Evolutionary conservation across 2,329 filamentous ascomycete genomes (phyloP), one percentile per base, ranked within the genome.

Genomic region (Biscogniauxia marginata): DNA sequence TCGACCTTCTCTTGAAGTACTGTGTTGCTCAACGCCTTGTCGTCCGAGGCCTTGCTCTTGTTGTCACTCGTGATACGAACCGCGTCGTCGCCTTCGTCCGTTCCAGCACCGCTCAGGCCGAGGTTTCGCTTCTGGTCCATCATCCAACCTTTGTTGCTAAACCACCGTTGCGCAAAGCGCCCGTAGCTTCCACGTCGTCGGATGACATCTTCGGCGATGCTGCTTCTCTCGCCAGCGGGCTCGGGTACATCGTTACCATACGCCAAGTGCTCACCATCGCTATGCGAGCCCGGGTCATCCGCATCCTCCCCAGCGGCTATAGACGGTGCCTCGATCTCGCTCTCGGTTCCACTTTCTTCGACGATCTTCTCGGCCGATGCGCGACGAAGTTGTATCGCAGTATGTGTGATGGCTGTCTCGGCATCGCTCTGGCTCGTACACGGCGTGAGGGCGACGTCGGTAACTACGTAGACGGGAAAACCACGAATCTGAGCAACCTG

Each of bases 371-470:
- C 61, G 7, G 57, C 52, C 1, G 60, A 65, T 9, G 69, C 69
- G 13, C 71, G 70, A 39, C 72, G 72, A 18, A 84, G 65, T 19
- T 78, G 73, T 7, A 63, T 63, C 1, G 77, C 73, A 0, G 89
- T 90, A 54, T 83, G 82, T 2, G 76, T 73, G 56, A 98, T 88
- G 7, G 91, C 88, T 23, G 83, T 81, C 59, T 84, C 80, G 4
- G 93, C 93, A 46, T 96, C 91, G 44, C 74, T 71, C 66, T 88
- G 87, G 5, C 89, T 93, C 2, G 87, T 84, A 52, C 95, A 86
- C 0, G 95, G 95, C 5, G 96, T 96, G n/a, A 98, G 78, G 6
- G 91, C 88, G 25, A 98, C 90, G 65, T 96, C 91, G 46, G 89
- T 95, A 57, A 97, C 85, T 43, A 91, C 87, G 72, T 96, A 99